Base-by-base conservation (phyloP, 306 rosid species). In the Cucurbita ficifolia region DNA sequence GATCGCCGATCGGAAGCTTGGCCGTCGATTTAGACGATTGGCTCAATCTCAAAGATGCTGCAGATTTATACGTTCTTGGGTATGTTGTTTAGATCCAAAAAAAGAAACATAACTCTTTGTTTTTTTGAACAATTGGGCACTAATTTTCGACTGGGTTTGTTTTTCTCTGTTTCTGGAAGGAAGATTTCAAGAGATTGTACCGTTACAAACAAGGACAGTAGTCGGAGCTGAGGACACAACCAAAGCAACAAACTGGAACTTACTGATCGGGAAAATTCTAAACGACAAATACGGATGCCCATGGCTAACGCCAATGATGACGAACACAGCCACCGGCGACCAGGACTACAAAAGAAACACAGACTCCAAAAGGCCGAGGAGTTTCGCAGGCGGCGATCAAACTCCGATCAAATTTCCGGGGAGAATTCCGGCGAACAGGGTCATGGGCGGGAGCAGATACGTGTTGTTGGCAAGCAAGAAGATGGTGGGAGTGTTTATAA, bases 31-130 rank as follows among this genome's bases (percentile, higher is more conserved):
- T 90, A 83, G 96, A 86, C 24, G 97, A 94, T 63, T 90, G 95
- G 96, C 76, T 87, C 74, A 89, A 89, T 79, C 87, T 94, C 74
- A 94, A 84, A 78, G 93, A 88, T 69, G 88, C 89, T 10, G 95
- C 97, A 17, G 99, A 94, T 73, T 72, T 91, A 16, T 94, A 94
- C 76, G 92, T 94, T 83, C 90, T 94, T 54, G 99, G 99, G 99
- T 94, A 83, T 62, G 92, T 78, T 62, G 92, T 78, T 29, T 8
- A 63, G 67, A 46, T 53, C 64, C 38, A 24, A 46, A 48, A 21
- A 49, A 13, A 5, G 3, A 65, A 22, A 11, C 0, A 45, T 1
- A 19, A 3, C 17, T 12, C 18, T 24, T 14, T 46, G 11, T 69
- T 13, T 14, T 14, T 46, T 48, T 69, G 38, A 12, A 24, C 54